Percentiles rank a stretch among this genome's conserved stretches.
Evolutionary conservation across 805 yeast genomes (phyloP).

Genomic region (Wickerhamia fluorescens): DNA sequence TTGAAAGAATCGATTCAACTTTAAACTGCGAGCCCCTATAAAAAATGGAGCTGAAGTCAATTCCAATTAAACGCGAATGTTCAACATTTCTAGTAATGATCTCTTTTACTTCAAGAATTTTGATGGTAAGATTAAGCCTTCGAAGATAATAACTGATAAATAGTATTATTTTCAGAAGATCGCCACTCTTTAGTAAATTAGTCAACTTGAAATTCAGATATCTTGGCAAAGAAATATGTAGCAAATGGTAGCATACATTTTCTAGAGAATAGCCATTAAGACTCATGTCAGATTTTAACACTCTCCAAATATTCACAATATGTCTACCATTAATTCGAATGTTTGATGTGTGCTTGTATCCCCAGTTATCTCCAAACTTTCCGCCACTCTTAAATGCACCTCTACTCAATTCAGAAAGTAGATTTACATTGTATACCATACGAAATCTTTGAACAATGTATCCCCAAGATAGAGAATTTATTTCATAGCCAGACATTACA

Average conservation of each 20-base stretch:
- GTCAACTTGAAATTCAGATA: slow-evolving; percentile 46
- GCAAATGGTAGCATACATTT: slow-evolving; percentile 59
- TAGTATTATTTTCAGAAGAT: slow-evolving; percentile 32
- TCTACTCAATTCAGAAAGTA: slow-evolving; percentile 57
- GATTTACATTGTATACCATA: slow-evolving; percentile 39
- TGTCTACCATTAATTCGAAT: slow-evolving; percentile 74
- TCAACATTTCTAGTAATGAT: slow-evolving; percentile 66
- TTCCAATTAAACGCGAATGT: slow-evolving; percentile 78
- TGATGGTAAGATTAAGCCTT: slow-evolving; percentile 37
- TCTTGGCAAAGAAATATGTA: slow-evolving; percentile 64
- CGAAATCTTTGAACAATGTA: slow-evolving; percentile 64
- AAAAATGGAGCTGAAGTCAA: slow-evolving; percentile 82
- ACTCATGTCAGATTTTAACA: slow-evolving; percentile 54
- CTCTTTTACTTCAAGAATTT: slow-evolving; percentile 55
- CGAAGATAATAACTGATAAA: slow-evolving; percentile 41
- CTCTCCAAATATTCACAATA: slow-evolving; percentile 78
- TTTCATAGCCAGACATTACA: slow-evolving; percentile 77
- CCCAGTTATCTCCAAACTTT: slow-evolving; percentile 68
- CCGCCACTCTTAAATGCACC: slow-evolving; percentile 42
- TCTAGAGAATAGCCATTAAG: slow-evolving; percentile 70
- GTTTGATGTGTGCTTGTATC: slow-evolving; percentile 69
- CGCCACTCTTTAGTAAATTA: slow-evolving; percentile 17
- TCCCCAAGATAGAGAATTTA: slow-evolving; percentile 84
- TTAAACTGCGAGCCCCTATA: slow-evolving; percentile 91
- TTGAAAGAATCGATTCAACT: slow-evolving; percentile 75